phyloP scores from a whole-genome alignment of 305 asterid species.

The Fraxinus paxiana region DNA sequence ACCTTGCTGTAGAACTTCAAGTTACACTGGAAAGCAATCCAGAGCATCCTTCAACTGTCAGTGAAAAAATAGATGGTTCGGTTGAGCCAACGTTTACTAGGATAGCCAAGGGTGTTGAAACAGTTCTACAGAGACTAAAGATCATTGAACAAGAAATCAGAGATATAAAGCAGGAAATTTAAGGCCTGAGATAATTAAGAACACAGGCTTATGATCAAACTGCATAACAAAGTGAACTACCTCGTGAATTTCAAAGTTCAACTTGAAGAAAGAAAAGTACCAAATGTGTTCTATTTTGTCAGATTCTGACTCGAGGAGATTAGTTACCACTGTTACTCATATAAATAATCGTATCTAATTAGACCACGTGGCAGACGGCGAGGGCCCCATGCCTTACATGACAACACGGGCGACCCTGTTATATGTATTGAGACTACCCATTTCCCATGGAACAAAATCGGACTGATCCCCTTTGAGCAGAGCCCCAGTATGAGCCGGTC shows the following conservation, averaged over 20 bases:
- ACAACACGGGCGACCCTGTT: too few relatives aligned
- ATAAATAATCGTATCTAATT: too few relatives aligned
- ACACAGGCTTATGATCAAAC: slow-evolving; percentile 57
- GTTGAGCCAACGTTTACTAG: slow-evolving; percentile 70
- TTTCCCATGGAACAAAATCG: too few relatives aligned
- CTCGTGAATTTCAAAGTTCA: slow-evolving; percentile 66
- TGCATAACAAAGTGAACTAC: slow-evolving; percentile 68
- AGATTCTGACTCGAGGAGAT: slow-evolving; percentile 65
- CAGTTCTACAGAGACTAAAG: slow-evolving; percentile 67
- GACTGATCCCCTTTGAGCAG: too few relatives aligned
- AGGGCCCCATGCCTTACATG: too few relatives aligned
- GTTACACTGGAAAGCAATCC: slow-evolving; percentile 49
- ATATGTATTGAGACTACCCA: too few relatives aligned
- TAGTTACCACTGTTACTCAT: slow-evolving; percentile 30
- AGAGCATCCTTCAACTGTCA: slow-evolving; percentile 25
- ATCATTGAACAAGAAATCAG: slow-evolving; percentile 82
- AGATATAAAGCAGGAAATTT: slow-evolving; percentile 78
- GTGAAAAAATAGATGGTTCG: slow-evolving; percentile 44
- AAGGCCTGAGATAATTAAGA: slow-evolving; percentile 78
- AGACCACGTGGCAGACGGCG: too few relatives aligned
- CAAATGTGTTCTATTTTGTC: slow-evolving; percentile 73
- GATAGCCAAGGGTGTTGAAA: slow-evolving; percentile 82
- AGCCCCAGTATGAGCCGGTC: too few relatives aligned
- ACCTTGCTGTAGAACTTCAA: slow-evolving; percentile 79
- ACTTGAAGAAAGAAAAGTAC: slow-evolving; percentile 67